These are phyloP conservation scores for Xylaria hypoxylon DNA, from an alignment of 2,329 filamentous ascomycete genomes.

Conservation along the genomic window DNA sequence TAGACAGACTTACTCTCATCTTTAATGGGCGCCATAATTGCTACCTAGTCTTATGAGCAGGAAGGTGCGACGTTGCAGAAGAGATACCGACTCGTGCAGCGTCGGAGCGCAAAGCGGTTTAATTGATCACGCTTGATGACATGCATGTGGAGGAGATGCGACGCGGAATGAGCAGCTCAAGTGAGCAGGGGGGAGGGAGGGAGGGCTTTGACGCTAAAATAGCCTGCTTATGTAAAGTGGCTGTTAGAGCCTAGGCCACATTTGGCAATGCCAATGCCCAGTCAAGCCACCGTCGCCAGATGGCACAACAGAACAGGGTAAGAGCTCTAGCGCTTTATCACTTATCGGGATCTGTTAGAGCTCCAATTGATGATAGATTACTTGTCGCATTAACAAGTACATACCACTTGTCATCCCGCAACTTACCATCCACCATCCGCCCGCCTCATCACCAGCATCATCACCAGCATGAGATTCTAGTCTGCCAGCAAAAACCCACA, in stretches of 20 bases:
- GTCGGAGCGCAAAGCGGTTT: constrained; percentile 14
- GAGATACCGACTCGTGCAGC: constrained; percentile 21
- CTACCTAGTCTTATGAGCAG: constrained; percentile 10
- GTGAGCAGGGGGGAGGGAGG: too few species aligned
- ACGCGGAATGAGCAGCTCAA: constrained; percentile 11
- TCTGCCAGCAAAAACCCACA: not conserved
- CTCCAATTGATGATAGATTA: constrained; percentile 9
- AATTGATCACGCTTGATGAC: not conserved
- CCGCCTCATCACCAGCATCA: not conserved
- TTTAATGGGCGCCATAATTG: constrained; percentile 50
- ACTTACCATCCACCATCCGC: not conserved
- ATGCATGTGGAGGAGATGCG: constrained; percentile 17
- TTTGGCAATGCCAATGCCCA: constrained; percentile 23
- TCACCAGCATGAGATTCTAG: constrained; percentile 14
- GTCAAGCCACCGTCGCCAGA: constrained; percentile 35
- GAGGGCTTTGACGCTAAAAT: too few species aligned
- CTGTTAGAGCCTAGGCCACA: constrained; percentile 15
- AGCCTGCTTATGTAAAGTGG: too few species aligned
- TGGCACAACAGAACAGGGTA: too few species aligned
- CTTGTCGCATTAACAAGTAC: not conserved
- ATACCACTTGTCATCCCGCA: not conserved
- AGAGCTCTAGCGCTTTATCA: too few species aligned
- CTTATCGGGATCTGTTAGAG: constrained; percentile 1
- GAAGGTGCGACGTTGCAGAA: constrained; percentile 22
- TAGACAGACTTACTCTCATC: constrained; percentile 54